Evolutionary conservation across 768 basidiomycete genomes (phyloP), one percentile per base, ranked within the genome.

Genomic region (Leccinum rimulosum): DNA sequence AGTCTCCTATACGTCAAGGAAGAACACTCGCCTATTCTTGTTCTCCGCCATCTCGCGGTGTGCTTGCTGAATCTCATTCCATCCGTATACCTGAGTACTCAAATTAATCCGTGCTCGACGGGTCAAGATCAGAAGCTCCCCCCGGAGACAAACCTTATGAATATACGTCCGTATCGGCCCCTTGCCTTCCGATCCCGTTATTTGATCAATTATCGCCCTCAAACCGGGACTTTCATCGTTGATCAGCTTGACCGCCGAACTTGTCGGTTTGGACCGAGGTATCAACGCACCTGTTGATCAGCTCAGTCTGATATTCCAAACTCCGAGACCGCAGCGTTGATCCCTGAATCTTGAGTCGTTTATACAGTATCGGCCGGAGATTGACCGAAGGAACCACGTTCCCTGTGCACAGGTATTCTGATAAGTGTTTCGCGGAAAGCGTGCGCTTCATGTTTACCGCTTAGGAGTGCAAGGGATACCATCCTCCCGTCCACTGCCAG

Each of bases 261-360:
- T 49, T 25, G 48, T 51, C 19, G 22, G 49, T 47, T 25, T 53
- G 5, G 17, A 66, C 77, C 51, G 59, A 85, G 19, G 45, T 43
- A 17, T 54, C 3, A n/a, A 66, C 77, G 52, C 61, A 86, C 88
- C 78, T 79, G 47, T 73, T 70, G 56, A 91, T 81, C 52, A 96
- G 78, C 22, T 88, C 81, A 4, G 82, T 79, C 73, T 97, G 93
- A 72, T 96, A 97, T 61, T 81, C 77, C n/a, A 79, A 66, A 27
- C 84, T 81, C 49, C 92, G 84, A 31, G 88, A 84, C 25, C 94
- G 85, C 31, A 97, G 76, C 2, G 93, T 96, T 22, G 92, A 91
- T 22, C 95, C 94, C 73, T 93, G 87, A 53, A 98, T 87, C 27
- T 87, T 85, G 53, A 97, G 83, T 17, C 94, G 86, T 76, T 95